Evolutionary conservation across 331 rosid species (phyloP).

Genomic region (Rosa hybrid): DNA sequence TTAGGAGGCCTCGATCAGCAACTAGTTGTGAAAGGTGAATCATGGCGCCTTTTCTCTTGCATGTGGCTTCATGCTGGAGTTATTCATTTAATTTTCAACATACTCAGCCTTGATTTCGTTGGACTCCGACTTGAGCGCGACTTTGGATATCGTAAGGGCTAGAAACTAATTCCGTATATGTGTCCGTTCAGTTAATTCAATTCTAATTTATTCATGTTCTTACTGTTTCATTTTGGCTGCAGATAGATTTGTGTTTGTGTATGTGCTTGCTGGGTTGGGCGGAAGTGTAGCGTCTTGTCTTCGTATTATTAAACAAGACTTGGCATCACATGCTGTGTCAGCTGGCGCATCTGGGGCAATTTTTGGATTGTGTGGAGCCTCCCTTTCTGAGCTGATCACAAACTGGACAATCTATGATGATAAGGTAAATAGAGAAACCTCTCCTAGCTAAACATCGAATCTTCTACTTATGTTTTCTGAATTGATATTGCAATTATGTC

Average conservation of each 20-base stretch:
- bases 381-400: constrained; percentile 88
- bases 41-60: constrained; percentile 75
- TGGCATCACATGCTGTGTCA: constrained; percentile 35
- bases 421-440: constrained; percentile 43
- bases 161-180: background rate
- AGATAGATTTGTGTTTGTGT: constrained; percentile 68
- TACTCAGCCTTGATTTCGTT: constrained; percentile 71
- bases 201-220: background rate
- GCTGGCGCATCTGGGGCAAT: constrained; percentile 96
- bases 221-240: constrained; percentile 35
- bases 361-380: constrained; percentile 79
- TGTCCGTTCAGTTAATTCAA: background rate
- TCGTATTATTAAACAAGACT: constrained; percentile 17
- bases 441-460: background rate
- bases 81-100: constrained; percentile 67
- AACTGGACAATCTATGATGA: constrained; percentile 85
- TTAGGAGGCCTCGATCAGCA: constrained; percentile 67
- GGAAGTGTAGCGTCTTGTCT: constrained; percentile 71
- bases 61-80: constrained; percentile 95
- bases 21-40: constrained; percentile 52
- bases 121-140: constrained; percentile 87
- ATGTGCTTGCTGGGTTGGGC: constrained; percentile 69
- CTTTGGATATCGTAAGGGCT: constrained; percentile 72
- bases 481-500: no score
- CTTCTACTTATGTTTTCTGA: background rate